A percentile compares a stretch with the other conserved stretches of the same genome.
Conservation (phyloP, 225 moss, liverwort and hornwort genomes). For the Antitrichia curtipendula region DNA sequence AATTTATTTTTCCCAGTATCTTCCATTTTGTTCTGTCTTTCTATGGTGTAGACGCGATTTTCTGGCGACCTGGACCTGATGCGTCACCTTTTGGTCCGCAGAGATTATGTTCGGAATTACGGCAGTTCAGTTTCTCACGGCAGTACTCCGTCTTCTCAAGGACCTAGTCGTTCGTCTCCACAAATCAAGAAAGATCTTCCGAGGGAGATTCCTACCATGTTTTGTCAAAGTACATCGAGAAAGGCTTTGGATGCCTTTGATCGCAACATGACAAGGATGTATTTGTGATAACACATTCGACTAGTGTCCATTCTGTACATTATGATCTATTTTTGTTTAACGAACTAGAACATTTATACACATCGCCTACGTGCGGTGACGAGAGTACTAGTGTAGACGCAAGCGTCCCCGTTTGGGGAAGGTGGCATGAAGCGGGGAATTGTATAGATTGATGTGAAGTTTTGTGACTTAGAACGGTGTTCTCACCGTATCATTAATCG, state of each 20-base stretch:
- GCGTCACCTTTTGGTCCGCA: slow-evolving; percentile 2
- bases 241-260: slow-evolving; percentile 47
- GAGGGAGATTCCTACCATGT: slow-evolving; percentile 26
- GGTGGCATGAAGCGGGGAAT: background rate
- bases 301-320: slow-evolving; percentile 11
- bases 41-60: background rate
- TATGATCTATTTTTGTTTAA: slow-evolving; percentile 8
- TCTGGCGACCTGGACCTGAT: background rate
- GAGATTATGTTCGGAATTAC: background rate
- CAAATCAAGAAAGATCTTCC: background rate
- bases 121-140: background rate
- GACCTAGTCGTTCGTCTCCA: background rate
- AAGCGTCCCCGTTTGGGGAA: background rate
- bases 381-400: background rate
- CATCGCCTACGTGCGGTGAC: background rate
- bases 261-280: slow-evolving; percentile 42
- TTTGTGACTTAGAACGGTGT: background rate
- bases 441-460: slow-evolving; percentile 17
- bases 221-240: slow-evolving; percentile 47
- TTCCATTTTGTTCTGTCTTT: no score
- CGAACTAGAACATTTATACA: background rate
- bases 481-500: background rate
- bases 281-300: slow-evolving; percentile 3
- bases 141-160: background rate
- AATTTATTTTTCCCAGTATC: fast-evolving